A percentile compares a stretch with the other conserved stretches of the same genome.
These are phyloP conservation scores for Vicia faba DNA, from an alignment of 306 rosid species.

Conservation along the genomic window DNA sequence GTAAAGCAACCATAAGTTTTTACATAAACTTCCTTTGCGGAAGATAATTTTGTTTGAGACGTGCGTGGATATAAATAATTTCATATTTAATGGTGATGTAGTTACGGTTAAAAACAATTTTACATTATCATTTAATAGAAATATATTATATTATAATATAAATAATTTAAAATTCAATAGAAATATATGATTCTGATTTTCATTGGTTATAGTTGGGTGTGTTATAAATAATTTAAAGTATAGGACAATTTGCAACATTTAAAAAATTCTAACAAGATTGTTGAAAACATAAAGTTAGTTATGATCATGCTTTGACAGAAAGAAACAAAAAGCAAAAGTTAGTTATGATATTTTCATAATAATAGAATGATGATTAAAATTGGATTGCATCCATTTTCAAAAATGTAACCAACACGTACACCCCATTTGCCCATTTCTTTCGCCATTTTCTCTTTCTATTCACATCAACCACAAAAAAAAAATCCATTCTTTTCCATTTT, in stretches of 20 bases:
- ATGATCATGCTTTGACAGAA: neutral
- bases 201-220: too few species aligned
- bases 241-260: neutral
- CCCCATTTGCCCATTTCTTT: slow-evolving; percentile 49
- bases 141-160: too few species aligned
- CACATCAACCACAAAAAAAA: slow-evolving; percentile 38
- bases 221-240: neutral
- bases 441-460: slow-evolving; percentile 37
- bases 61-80: too few species aligned
- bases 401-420: slow-evolving; percentile 28
- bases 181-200: too few species aligned
- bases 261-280: neutral
- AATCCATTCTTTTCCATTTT: slow-evolving; percentile 19
- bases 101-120: too few species aligned
- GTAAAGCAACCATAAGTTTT: too few species aligned
- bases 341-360: neutral
- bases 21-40: too few species aligned
- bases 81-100: too few species aligned
- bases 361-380: neutral
- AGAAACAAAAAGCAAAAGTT: neutral
- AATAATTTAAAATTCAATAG: too few species aligned
- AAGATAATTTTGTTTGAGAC: too few species aligned
- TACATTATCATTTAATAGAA: too few species aligned
- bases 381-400: neutral
- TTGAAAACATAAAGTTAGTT: slow-evolving; percentile 5